These are phyloP conservation scores for Boletus subparvulus DNA, from an alignment of 768 basidiomycete genomes.

Conservation along the genomic window DNA sequence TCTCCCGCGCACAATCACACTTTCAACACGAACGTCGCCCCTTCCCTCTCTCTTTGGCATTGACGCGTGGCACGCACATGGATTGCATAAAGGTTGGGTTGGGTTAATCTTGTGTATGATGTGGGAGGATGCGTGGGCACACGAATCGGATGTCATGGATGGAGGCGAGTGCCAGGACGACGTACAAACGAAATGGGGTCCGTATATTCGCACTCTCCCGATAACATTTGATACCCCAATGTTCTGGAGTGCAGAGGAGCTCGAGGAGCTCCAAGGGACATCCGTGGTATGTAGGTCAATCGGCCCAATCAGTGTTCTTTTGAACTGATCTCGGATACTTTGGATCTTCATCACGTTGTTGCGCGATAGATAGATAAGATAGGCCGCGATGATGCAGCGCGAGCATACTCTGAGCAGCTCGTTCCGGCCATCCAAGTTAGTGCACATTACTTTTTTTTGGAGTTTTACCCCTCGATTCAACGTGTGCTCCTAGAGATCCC, in stretches of 20 bases:
- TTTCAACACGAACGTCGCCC: conserved; percentile 75
- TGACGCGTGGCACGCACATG: conserved; percentile 59
- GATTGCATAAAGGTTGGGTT: conserved; percentile 75
- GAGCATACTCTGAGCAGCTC: conserved; percentile 64
- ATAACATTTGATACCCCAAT: conserved; percentile 82
- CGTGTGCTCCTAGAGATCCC: conserved; percentile 49
- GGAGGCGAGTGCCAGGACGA: background rate
- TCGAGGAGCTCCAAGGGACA: conserved; percentile 76
- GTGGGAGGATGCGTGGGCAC: conserved; percentile 80
- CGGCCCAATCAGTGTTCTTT: background rate
- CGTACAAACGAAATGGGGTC: conserved; percentile 20
- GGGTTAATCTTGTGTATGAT: conserved; percentile 92
- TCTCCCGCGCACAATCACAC: conserved; percentile 72
- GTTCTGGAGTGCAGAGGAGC: conserved; percentile 83
- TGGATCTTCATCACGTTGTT: background rate
- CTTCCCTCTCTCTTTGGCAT: conserved; percentile 61
- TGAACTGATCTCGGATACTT: background rate
- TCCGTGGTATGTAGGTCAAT: conserved; percentile 73
- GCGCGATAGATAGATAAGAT: conserved; percentile 63
- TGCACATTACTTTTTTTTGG: background rate
- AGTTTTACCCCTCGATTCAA: background rate
- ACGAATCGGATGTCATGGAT: conserved; percentile 52
- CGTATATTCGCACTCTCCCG: conserved; percentile 52
- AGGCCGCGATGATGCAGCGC: conserved; percentile 80
- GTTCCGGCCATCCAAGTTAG: conserved; percentile 69